phyloP scores from a whole-genome alignment of 2,329 filamentous ascomycete genomes.

The Akanthomyces dipterigenus region DNA sequence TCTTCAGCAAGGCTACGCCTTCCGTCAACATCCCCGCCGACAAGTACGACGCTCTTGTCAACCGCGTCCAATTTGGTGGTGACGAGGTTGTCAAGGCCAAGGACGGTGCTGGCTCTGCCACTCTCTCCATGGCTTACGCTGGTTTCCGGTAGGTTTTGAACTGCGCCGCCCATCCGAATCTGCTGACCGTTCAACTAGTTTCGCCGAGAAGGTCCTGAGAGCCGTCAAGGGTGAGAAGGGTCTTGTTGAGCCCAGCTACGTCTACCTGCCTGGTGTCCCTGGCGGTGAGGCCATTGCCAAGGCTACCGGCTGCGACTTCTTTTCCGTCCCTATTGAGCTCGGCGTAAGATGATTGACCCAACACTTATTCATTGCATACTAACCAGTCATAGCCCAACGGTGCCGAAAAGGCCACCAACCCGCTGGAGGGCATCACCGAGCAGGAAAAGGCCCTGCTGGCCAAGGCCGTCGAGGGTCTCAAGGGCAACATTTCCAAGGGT shows the following conservation, averaged over 20 bases:
- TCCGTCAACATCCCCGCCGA: slow-evolving; percentile 74
- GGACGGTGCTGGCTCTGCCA: slow-evolving; percentile 84
- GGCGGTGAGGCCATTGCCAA: slow-evolving; percentile 83
- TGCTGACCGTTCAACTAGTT: slow-evolving; percentile 43
- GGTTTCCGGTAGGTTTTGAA: slow-evolving; percentile 66
- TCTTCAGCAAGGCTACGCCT: slow-evolving; percentile 88
- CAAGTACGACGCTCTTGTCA: slow-evolving; percentile 83
- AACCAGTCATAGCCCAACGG: slow-evolving; percentile 59
- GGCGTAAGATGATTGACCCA: slow-evolving; percentile 59
- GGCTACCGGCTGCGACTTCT: slow-evolving; percentile 81
- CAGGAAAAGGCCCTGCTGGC: slow-evolving; percentile 85
- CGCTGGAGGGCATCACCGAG: slow-evolving; percentile 68
- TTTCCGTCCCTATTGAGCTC: slow-evolving; percentile 92
- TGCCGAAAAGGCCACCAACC: slow-evolving; percentile 77
- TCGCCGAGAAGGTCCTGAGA: slow-evolving; percentile 90
- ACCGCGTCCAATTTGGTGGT: slow-evolving; percentile 96
- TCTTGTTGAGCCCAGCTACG: slow-evolving; percentile 88
- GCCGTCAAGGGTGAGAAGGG: slow-evolving; percentile 84
- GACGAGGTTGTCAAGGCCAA: slow-evolving; percentile 96
- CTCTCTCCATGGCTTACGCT: slow-evolving; percentile 91
- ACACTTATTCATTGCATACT: slow-evolving; percentile 19
- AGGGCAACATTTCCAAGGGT: slow-evolving; percentile 92
- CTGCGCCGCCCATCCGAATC: not conserved
- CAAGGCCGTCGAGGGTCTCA: slow-evolving; percentile 68
- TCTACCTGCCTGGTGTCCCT: slow-evolving; percentile 85